Conservation (phyloP, 768 basidiomycete genomes). For the Amanita pallidorosea region DNA sequence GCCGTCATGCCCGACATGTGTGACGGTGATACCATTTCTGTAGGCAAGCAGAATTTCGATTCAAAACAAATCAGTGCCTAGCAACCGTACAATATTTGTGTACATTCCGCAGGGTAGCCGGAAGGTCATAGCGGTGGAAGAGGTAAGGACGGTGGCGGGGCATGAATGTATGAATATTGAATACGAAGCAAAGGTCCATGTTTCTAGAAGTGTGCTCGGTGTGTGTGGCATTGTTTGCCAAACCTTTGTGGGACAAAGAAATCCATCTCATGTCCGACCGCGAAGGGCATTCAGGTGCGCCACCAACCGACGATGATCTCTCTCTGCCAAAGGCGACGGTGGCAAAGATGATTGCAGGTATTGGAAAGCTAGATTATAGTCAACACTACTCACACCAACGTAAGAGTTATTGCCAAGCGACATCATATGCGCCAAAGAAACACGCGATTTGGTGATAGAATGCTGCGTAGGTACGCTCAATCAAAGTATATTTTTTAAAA, state of each 20-base stretch:
- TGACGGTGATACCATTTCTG: no score
- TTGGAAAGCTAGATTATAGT: constrained; percentile 9
- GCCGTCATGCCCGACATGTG: no score
- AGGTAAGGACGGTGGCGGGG: no score
- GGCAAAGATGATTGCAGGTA: constrained; percentile 92
- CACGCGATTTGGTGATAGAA: constrained; percentile 93
- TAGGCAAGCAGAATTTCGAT: no score
- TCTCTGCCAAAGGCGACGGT: constrained; percentile 96
- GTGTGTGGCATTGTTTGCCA: background rate
- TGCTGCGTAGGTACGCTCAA: constrained; percentile 93
- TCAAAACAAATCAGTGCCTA: no score
- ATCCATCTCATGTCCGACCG: constrained; percentile 72
- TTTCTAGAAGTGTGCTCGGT: no score
- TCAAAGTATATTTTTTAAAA: constrained; percentile 2
- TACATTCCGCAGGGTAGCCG: no score
- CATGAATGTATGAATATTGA: no score
- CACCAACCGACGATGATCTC: constrained; percentile 80
- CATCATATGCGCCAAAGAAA: constrained; percentile 87
- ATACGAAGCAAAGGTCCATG: no score
- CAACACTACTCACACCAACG: constrained; percentile 4
- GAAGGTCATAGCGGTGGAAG: no score
- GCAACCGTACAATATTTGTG: no score
- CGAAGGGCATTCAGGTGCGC: constrained; percentile 61
- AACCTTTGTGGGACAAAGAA: background rate
- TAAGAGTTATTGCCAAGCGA: constrained; percentile 88